Evolutionary conservation across 148 eudicot genomes (phyloP), one percentile per base, ranked within the genome.

Genomic region (Persicaria maculosa): DNA sequence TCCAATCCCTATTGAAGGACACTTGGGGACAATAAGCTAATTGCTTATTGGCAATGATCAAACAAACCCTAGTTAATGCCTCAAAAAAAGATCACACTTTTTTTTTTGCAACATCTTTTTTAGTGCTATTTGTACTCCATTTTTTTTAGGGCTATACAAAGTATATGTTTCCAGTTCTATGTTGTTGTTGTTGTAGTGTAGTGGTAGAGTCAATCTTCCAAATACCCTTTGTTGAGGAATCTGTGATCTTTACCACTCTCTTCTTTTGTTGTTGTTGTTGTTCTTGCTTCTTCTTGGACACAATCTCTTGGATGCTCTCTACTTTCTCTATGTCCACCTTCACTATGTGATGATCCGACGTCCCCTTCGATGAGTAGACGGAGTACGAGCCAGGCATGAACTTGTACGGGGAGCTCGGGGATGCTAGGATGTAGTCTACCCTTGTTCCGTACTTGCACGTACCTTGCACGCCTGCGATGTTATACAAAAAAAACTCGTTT

Each of bases 341-440:
- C 72, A 92, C 98, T 44, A 94, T 92, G 77, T 91, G 99, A 76
- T 95, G 99, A 83, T 95, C 97, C 0, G 99, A 95, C 44, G 97
- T 95, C 50, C 97, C 97, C 75, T 95, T 92, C 2, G 99, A 92
- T 6, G 99, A 95, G 9, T 81, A 71, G n/a, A 95, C 97, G 11
- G 94, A 89, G 76, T 92, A 95, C 16, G 97, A 95, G 9, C 97
- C 97, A 0, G 96, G 97, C 69, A 92, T 85, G 52, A 92, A 95
- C 79, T 89, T 84, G 84, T 90, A 95, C 0, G 87, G 85, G 3
- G 85, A 80, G 5, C 83, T 76, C 1, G 90, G 82, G 0, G 97
- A 95, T 74, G 85, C 86, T 73, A 95, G 71, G 68, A 95, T 80
- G 72, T 95, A 95, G 74, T 95, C 99, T 0, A 95, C 84, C 61